Conservation (phyloP, 2,329 filamentous ascomycete genomes). For the Aspergillus latus region DNA sequence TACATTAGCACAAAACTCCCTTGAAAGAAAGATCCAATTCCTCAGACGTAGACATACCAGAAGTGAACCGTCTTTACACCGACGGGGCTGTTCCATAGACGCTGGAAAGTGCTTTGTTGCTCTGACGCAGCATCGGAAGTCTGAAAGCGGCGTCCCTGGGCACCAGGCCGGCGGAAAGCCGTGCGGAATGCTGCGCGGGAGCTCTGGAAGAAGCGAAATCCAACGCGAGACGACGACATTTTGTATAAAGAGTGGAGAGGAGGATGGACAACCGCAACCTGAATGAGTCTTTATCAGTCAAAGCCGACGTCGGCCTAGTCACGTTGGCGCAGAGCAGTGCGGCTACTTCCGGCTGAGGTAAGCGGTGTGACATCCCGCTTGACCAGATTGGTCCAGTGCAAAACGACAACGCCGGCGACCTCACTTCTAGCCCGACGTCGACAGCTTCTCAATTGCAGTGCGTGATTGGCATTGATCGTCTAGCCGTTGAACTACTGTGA, state of each 20-base stretch:
- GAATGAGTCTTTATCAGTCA: slow-evolving; percentile 1
- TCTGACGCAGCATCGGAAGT: slow-evolving; percentile 57
- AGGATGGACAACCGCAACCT: slow-evolving; percentile 1
- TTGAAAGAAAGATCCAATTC: neutral
- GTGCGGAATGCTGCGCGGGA: slow-evolving; percentile 51
- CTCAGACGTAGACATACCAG: slow-evolving; percentile 58
- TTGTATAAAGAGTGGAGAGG: slow-evolving; percentile 19
- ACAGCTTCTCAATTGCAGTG: slow-evolving; percentile 12
- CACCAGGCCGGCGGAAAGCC: slow-evolving; percentile 53
- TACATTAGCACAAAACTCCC: slow-evolving; percentile 2
- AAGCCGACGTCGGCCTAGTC: slow-evolving; percentile 22
- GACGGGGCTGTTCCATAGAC: slow-evolving; percentile 79
- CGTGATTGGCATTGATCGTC: slow-evolving; percentile 1
- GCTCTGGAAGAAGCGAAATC: slow-evolving; percentile 58
- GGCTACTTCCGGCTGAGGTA: slow-evolving; percentile 32
- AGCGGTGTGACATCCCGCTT: slow-evolving; percentile 27
- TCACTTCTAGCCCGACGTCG: neutral
- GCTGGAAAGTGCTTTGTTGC: slow-evolving; percentile 61
- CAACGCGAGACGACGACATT: slow-evolving; percentile 58
- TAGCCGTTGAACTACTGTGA: neutral
- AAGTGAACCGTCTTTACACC: slow-evolving; percentile 96
- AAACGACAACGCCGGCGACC: neutral
- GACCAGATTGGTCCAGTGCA: slow-evolving; percentile 24
- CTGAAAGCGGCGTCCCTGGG: slow-evolving; percentile 65
- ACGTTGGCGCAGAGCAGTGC: slow-evolving; percentile 9